These are phyloP conservation scores for Acaromyces ingoldii DNA, from an alignment of 1,284 basidiomycete species.

Conservation along the genomic window DNA sequence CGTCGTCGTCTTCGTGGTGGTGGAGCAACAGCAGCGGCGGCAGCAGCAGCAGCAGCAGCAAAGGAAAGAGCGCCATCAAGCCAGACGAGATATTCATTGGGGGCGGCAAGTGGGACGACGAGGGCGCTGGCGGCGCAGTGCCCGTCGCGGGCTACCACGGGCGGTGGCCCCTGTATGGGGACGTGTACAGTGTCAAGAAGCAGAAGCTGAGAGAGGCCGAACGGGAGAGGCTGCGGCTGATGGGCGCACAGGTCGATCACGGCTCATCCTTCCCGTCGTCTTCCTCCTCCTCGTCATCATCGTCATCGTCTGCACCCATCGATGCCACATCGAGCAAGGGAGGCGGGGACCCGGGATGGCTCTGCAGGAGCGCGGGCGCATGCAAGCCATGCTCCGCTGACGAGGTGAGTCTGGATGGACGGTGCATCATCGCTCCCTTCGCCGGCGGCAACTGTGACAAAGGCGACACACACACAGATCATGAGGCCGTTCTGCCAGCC, in stretches of 20 bases:
- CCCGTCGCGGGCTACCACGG: neutral
- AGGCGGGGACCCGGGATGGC: neutral
- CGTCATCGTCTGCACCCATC: neutral
- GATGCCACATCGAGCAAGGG: too few species aligned
- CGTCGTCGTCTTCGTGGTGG: too few species aligned
- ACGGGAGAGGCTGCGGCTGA: neutral
- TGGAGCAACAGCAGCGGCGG: too few species aligned
- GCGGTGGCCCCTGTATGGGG: slow-evolving; percentile 2
- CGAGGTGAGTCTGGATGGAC: neutral
- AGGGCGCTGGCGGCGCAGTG: neutral
- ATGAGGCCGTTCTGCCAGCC: slow-evolving; percentile 3
- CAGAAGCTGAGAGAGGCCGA: neutral
- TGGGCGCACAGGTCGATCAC: neutral
- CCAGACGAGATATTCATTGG: too few species aligned
- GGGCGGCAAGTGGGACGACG: too few species aligned
- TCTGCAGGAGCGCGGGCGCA: neutral
- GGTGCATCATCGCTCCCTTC: neutral
- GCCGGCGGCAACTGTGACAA: neutral
- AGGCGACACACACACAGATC: too few species aligned
- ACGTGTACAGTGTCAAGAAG: neutral
- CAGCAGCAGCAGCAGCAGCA: too few species aligned
- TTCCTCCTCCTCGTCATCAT: neutral
- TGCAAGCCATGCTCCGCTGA: neutral
- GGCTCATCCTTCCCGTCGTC: too few species aligned
- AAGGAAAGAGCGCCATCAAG: too few species aligned